Percentiles rank a stretch among this genome's conserved stretches.
phyloP scores from a whole-genome alignment of 176 grass and related monocot genomes.

The Pontederia crassipes region DNA sequence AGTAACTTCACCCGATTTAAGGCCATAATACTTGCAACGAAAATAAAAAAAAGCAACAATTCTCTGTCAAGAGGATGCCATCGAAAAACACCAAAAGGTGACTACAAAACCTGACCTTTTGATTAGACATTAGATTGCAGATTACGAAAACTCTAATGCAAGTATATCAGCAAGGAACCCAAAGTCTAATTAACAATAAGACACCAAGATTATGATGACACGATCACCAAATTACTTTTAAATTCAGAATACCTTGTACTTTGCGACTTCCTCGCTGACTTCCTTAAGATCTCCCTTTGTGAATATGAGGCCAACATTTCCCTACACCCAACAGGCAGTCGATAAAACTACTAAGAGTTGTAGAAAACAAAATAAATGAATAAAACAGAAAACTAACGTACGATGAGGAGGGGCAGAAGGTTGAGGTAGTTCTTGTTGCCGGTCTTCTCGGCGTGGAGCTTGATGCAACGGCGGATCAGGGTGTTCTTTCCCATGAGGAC shows the following conservation, averaged over 20 bases:
- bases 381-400: neutral
- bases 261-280: constrained; percentile 10
- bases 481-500: constrained; percentile 16
- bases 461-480: constrained; percentile 16
- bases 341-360: neutral
- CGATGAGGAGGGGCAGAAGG: constrained; percentile 1
- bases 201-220: no score
- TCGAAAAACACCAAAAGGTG: no score
- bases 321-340: neutral
- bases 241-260: neutral
- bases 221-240: no score
- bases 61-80: no score
- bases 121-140: no score
- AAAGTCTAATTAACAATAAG: no score
- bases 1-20: no score
- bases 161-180: no score
- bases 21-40: no score
- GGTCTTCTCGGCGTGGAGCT: constrained; percentile 13
- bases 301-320: constrained; percentile 14
- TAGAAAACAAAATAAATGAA: neutral
- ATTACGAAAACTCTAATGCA: no score
- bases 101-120: no score
- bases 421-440: constrained; percentile 17
- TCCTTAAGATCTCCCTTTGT: constrained; percentile 17
- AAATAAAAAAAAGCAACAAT: no score